Evolutionary conservation across 495 filamentous ascomycete genomes (phyloP).

Genomic region (Sordaria brevicollis): DNA sequence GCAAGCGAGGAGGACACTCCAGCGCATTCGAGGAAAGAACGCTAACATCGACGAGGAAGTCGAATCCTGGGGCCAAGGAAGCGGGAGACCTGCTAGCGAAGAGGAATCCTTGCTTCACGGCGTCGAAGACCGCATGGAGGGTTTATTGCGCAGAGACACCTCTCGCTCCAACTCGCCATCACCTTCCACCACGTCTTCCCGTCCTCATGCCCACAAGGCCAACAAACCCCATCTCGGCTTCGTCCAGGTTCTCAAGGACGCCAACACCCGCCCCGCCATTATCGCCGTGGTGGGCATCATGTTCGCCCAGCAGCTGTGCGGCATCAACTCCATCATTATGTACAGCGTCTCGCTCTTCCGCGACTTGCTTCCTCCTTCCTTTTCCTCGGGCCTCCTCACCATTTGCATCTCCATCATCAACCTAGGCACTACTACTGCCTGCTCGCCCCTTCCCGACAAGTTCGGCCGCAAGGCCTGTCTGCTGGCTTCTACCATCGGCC

Average conservation of each 20-base stretch:
- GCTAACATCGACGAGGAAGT: conserved; percentile 68
- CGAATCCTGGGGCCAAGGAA: conserved; percentile 44
- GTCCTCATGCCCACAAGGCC: conserved; percentile 21
- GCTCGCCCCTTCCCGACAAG: conserved; percentile 75
- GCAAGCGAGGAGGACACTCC: conserved; percentile 54
- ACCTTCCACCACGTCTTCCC: conserved; percentile 15
- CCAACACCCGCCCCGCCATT: conserved; percentile 62
- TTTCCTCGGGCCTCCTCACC: conserved; percentile 58
- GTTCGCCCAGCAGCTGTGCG: conserved; percentile 83
- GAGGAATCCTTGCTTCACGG: conserved; percentile 36
- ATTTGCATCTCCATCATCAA: conserved; percentile 82
- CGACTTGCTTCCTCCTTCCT: conserved; percentile 58
- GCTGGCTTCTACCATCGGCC: conserved; percentile 67
- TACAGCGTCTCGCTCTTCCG: conserved; percentile 86
- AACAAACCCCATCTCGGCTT: conserved; percentile 50
- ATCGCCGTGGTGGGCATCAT: conserved; percentile 83
- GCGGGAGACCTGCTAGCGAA: conserved; percentile 24
- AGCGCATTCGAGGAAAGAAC: conserved; percentile 61
- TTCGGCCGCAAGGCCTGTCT: conserved; percentile 79
- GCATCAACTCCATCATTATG: conserved; percentile 97
- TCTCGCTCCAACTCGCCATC: conserved; percentile 3
- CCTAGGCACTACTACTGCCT: conserved; percentile 66
- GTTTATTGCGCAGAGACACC: conserved; percentile 12
- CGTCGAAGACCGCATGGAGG: conserved; percentile 6
- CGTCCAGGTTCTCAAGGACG: conserved; percentile 50